Conservation (phyloP, 371 early-diverging fungal genomes). For the Zychaea mexicana region DNA sequence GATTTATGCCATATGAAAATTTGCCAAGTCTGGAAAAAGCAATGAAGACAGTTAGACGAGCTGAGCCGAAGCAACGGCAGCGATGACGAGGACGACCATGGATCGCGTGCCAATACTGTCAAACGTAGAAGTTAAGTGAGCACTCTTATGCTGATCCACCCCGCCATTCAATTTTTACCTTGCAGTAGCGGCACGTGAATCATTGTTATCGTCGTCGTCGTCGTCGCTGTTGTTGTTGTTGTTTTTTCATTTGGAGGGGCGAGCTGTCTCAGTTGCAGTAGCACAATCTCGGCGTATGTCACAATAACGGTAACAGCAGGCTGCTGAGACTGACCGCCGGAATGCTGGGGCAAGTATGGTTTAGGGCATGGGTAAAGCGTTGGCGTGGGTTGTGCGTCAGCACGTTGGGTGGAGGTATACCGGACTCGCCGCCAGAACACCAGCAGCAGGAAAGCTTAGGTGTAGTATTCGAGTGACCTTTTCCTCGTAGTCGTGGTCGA, state of each 20-base stretch:
- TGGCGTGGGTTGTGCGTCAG: not conserved
- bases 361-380: not conserved
- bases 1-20: not conserved
- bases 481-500: no score
- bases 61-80: slow-evolving; percentile 1
- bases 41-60: not conserved
- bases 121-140: no score
- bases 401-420: not conserved
- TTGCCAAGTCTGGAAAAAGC: not conserved
- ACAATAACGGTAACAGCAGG: not conserved
- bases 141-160: not conserved
- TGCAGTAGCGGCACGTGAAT: not conserved
- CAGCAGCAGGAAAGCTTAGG: not conserved
- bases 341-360: not conserved
- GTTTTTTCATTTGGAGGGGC: not conserved
- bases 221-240: not conserved
- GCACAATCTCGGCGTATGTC: not conserved
- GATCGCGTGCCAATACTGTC: not conserved
- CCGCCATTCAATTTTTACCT: not conserved
- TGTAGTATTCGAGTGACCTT: no score
- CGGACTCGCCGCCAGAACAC: not conserved
- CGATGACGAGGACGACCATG: slow-evolving; percentile 3
- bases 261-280: not conserved
- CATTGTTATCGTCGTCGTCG: not conserved
- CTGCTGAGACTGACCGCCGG: not conserved